phyloP scores from a whole-genome alignment of 1,284 basidiomycete species.

The Testicularia cyperi region DNA sequence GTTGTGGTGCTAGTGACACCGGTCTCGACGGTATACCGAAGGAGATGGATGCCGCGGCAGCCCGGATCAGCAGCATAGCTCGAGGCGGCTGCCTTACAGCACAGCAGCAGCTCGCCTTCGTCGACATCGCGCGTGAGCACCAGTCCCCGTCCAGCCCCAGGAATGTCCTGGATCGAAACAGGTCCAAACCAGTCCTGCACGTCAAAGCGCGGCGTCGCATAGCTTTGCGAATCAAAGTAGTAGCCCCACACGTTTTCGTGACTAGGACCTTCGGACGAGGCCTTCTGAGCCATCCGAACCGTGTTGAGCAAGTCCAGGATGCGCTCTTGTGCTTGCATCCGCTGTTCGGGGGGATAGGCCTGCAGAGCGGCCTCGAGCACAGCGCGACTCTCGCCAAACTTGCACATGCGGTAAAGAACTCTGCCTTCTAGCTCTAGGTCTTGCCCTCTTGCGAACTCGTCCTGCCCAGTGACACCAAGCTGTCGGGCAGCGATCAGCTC shows the following conservation, averaged over 20 bases:
- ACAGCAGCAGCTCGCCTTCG: constrained; percentile 50
- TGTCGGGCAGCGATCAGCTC: constrained; percentile 34
- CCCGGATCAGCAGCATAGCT: constrained; percentile 45
- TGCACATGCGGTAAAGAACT: constrained; percentile 19
- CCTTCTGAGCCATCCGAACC: constrained; percentile 18
- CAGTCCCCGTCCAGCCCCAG: constrained; percentile 52
- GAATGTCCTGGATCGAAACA: constrained; percentile 44
- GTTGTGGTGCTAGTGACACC: constrained; percentile 57
- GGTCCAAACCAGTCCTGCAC: constrained; percentile 49
- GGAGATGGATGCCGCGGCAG: constrained; percentile 38
- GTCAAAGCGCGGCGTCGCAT: constrained; percentile 42
- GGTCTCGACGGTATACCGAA: constrained; percentile 44
- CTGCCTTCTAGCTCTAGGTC: constrained; percentile 36
- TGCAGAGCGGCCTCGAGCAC: constrained; percentile 25
- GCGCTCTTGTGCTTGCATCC: constrained; percentile 13
- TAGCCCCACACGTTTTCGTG: constrained; percentile 39
- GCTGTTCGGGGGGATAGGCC: constrained; percentile 8
- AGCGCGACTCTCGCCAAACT: constrained; percentile 13
- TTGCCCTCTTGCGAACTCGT: constrained; percentile 4
- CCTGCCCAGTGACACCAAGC: constrained; percentile 3
- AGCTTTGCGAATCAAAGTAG: constrained; percentile 41
- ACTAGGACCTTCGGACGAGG: constrained; percentile 27
- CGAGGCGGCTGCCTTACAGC: constrained; percentile 47
- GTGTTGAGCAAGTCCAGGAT: constrained; percentile 23
- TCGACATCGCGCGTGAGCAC: constrained; percentile 48